phyloP scores from a whole-genome alignment of 805 yeast genomes.

The Candida maris region DNA sequence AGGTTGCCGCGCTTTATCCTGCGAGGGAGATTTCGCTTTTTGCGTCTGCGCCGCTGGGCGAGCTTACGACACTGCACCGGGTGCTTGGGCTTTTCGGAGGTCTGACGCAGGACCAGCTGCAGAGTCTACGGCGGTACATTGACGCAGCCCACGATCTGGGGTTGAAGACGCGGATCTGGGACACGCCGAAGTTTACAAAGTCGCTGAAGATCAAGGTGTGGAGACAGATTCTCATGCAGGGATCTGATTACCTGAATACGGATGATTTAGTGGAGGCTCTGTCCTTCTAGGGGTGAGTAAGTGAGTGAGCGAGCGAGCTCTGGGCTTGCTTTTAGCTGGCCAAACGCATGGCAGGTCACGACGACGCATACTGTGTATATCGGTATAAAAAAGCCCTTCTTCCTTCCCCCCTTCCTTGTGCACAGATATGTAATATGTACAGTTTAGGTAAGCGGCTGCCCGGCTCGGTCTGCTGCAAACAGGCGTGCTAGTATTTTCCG shows the following conservation, averaged over 20 bases:
- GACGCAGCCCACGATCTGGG: constrained; percentile 44
- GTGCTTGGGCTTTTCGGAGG: constrained; percentile 23
- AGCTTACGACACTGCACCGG: constrained; percentile 17
- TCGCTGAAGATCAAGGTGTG: constrained; percentile 44
- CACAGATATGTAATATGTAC: no score
- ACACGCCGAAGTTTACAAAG: constrained; percentile 63
- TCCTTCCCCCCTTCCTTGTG: no score
- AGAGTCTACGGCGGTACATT: constrained; percentile 21
- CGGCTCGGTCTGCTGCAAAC: no score
- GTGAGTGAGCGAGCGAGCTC: no score
- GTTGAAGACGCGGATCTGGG: constrained; percentile 67
- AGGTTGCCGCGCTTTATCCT: constrained; percentile 13
- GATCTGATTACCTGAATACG: constrained; percentile 57
- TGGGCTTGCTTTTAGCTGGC: no score
- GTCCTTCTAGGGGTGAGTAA: constrained; percentile 3
- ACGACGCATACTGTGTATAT: no score
- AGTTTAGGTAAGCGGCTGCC: no score
- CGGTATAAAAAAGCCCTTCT: no score
- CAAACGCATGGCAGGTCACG: no score
- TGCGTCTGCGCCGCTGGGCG: constrained; percentile 22
- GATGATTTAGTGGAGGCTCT: constrained; percentile 46
- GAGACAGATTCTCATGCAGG: constrained; percentile 42
- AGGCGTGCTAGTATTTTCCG: no score
- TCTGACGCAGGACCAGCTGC: constrained; percentile 33
- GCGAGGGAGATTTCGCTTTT: constrained; percentile 20